These are phyloP conservation scores for Osmanthus fragrans DNA, from an alignment of 257 asterid genomes.

Conservation along the genomic window DNA sequence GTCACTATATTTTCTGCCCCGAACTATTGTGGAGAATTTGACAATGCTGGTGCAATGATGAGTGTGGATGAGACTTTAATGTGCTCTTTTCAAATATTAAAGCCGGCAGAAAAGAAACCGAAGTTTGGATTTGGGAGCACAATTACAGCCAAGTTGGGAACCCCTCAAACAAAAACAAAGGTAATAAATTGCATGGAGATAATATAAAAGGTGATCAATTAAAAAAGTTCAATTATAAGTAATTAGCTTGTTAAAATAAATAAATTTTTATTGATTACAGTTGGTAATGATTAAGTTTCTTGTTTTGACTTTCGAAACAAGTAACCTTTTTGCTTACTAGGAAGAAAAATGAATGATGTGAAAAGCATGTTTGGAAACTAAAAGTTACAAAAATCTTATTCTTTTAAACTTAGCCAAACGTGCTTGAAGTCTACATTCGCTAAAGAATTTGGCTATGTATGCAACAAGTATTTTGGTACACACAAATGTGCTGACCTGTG, in stretches of 20 bases:
- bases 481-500: no score
- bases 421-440: no score
- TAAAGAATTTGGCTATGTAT: no score
- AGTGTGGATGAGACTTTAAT: neutral
- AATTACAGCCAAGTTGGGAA: neutral
- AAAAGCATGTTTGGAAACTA: no score
- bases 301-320: no score
- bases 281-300: neutral
- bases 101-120: neutral
- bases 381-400: no score
- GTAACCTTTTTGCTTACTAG: neutral
- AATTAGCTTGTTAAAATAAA: neutral
- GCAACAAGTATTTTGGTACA: no score
- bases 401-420: no score
- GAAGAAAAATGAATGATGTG: neutral
- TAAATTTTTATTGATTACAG: neutral
- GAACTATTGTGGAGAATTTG: neutral
- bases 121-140: neutral
- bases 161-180: neutral
- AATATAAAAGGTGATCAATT: neutral
- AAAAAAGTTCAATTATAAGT: neutral
- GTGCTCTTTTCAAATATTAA: slow-evolving; percentile 2
- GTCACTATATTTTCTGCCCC: neutral
- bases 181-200: neutral
- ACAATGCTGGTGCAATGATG: neutral